These are phyloP conservation scores for Populus simonii DNA, from an alignment of 345 rosid species.

Conservation along the genomic window DNA sequence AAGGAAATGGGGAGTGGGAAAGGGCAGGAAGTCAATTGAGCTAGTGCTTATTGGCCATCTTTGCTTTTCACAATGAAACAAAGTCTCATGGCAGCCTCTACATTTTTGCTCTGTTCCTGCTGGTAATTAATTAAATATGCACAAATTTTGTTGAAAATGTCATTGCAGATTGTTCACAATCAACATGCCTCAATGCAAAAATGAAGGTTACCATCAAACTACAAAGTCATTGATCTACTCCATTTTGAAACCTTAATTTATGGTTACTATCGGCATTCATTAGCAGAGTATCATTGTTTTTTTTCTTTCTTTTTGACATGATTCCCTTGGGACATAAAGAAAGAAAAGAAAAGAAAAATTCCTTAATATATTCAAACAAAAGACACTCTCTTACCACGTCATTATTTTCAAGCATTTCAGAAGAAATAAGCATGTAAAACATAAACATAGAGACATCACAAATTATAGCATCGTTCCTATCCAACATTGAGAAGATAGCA, in stretches of 20 bases:
- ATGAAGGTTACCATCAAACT: no score
- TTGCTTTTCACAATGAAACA: background rate
- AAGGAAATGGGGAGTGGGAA: no score
- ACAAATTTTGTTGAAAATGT: no score
- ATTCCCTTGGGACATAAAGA: background rate
- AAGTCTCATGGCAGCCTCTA: background rate
- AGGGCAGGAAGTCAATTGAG: background rate
- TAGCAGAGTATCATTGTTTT: background rate
- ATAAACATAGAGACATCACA: background rate
- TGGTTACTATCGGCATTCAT: background rate
- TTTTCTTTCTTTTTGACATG: background rate
- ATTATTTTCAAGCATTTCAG: background rate
- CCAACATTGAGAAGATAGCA: background rate
- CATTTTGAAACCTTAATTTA: background rate
- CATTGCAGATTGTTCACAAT: no score
- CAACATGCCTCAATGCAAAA: no score
- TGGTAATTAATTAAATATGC: background rate
- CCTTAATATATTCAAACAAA: background rate
- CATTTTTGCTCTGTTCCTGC: background rate
- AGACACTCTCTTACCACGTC: background rate
- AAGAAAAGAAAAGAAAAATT: no score
- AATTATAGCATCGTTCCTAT: background rate
- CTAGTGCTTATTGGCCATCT: background rate
- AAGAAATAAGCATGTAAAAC: background rate
- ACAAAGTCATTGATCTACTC: background rate